A percentile compares a stretch with the other conserved stretches of the same genome.
Evolutionary conservation across 2,329 filamentous ascomycete species (phyloP).

Genomic region (Neopestalotiopsis clavispora): DNA sequence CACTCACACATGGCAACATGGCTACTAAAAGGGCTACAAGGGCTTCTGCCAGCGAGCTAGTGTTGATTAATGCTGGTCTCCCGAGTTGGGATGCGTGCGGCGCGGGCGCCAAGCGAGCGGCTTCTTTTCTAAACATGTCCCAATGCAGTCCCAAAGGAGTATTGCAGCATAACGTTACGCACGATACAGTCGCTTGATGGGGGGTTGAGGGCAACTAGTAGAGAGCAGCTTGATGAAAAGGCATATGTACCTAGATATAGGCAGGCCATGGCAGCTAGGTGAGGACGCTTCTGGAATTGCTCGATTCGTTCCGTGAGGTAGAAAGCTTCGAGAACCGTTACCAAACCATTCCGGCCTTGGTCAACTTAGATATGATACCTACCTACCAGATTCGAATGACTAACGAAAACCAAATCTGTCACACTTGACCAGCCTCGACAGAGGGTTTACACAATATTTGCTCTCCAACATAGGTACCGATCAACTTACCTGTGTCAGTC

Average conservation of each 20-base stretch:
- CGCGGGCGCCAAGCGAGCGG: not conserved
- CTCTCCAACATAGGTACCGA: too few relatives aligned
- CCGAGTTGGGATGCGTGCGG: not conserved
- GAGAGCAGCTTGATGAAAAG: too few relatives aligned
- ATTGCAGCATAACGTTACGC: not conserved
- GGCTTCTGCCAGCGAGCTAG: not conserved
- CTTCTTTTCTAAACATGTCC: not conserved
- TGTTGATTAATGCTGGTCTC: constrained; percentile 1
- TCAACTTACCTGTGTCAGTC: too few relatives aligned
- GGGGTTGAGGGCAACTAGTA: not conserved
- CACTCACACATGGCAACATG: not conserved
- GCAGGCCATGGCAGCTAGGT: not conserved
- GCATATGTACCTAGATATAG: not conserved
- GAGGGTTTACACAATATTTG: too few relatives aligned
- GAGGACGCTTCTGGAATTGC: not conserved
- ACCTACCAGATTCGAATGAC: too few relatives aligned
- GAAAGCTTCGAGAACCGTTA: not conserved
- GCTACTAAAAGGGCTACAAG: too few relatives aligned
- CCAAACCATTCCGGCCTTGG: too few relatives aligned
- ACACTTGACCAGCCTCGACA: too few relatives aligned
- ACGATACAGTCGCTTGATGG: not conserved
- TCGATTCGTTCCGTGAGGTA: not conserved
- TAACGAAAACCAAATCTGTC: too few relatives aligned
- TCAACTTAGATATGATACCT: too few relatives aligned
- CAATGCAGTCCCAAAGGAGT: not conserved